These are phyloP conservation scores for Pichia thaimueangensis DNA, from an alignment of 805 yeast species.

Conservation along the genomic window DNA sequence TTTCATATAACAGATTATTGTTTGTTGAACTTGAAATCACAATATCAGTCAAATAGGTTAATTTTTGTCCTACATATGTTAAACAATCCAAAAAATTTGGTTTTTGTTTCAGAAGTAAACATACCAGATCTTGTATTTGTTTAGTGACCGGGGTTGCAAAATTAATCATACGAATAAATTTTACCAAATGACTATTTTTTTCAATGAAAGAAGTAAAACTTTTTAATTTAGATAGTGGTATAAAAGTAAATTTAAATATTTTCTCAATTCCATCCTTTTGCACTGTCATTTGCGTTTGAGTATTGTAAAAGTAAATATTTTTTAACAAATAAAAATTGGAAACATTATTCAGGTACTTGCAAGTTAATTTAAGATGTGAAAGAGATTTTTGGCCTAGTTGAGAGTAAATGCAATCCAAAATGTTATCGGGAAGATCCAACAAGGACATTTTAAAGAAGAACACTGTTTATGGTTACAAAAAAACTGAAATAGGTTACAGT, in stretches of 20 bases:
- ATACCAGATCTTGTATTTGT: neutral
- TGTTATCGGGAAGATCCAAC: conserved; percentile 5
- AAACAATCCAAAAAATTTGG: neutral
- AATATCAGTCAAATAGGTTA: neutral
- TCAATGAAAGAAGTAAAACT: neutral
- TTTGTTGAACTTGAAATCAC: neutral
- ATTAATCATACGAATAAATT: neutral
- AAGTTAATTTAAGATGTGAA: neutral
- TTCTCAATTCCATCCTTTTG: neutral
- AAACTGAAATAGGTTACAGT: no score
- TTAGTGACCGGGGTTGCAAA: neutral
- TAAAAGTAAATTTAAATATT: neutral
- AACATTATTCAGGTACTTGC: neutral
- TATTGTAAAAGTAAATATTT: conserved; percentile 5
- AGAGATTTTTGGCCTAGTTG: neutral
- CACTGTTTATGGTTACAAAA: no score
- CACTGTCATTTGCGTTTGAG: neutral
- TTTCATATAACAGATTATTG: conserved; percentile 3
- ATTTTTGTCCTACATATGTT: neutral
- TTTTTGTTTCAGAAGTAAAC: neutral
- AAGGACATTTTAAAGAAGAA: conserved; percentile 5
- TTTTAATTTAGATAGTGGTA: conserved; percentile 2
- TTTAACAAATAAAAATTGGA: neutral
- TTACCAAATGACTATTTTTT: neutral
- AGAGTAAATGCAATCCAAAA: conserved; percentile 3